Evolutionary conservation across 495 filamentous ascomycete species (phyloP).

Genomic region (Melanomma pulvis-pyrius): DNA sequence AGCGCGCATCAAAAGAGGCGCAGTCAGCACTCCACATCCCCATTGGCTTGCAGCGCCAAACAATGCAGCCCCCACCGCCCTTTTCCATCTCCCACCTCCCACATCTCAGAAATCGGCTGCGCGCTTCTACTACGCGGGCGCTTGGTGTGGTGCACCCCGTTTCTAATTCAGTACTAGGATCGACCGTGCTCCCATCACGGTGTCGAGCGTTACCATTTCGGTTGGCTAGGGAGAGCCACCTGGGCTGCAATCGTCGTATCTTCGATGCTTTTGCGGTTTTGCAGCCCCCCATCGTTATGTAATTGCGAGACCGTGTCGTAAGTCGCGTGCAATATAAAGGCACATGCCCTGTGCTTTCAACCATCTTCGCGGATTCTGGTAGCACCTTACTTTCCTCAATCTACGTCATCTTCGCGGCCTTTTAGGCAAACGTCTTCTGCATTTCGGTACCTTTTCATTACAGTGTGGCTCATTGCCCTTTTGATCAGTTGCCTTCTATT

Average conservation of each 20-base stretch:
- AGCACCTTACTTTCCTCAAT: background rate
- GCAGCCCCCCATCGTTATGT: background rate
- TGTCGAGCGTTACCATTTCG: background rate
- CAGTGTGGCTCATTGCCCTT: background rate
- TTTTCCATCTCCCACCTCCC: background rate
- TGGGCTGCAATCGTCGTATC: background rate
- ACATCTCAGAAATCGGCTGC: constrained; percentile 2
- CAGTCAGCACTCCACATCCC: background rate
- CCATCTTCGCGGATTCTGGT: background rate
- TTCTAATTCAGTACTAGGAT: constrained; percentile 7
- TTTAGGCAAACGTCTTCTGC: background rate
- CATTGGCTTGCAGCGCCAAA: background rate
- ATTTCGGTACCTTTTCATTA: background rate
- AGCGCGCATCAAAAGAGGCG: background rate
- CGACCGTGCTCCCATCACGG: constrained; percentile 10
- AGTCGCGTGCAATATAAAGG: background rate
- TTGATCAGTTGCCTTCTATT: background rate
- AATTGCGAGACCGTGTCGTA: background rate
- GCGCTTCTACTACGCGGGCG: background rate
- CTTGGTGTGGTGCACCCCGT: constrained; percentile 8
- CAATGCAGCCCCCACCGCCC: background rate
- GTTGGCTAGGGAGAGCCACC: background rate
- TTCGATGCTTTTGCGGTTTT: background rate
- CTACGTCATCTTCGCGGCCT: background rate
- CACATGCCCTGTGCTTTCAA: background rate